Evolutionary conservation across 306 rosid genomes (phyloP).

Genomic region (Trifolium dubium): DNA sequence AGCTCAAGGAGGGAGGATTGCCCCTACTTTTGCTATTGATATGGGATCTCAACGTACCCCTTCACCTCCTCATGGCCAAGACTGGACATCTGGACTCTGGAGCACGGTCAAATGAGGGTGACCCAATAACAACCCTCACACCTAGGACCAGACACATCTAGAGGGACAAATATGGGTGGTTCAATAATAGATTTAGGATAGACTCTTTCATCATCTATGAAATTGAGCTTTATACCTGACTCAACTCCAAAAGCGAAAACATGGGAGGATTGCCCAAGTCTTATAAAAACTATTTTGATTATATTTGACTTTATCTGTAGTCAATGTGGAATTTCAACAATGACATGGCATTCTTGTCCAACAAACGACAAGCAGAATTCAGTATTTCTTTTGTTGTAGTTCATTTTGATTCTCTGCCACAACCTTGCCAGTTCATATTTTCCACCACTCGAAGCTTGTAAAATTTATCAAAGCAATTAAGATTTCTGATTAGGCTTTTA

Average conservation of each 20-base stretch:
- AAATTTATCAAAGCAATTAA: neutral
- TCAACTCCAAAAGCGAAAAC: neutral
- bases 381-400: neutral
- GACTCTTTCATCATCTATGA: neutral
- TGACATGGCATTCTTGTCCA: conserved; percentile 14
- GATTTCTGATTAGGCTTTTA: neutral
- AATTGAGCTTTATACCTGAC: neutral
- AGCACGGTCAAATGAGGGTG: neutral
- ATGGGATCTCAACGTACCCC: neutral
- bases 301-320: neutral
- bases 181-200: neutral
- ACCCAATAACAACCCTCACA: neutral
- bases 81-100: neutral
- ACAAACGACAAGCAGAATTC: neutral
- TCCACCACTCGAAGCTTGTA: neutral
- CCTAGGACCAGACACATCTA: neutral
- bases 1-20: neutral
- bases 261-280: neutral
- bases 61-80: neutral
- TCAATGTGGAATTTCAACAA: neutral
- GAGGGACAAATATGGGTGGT: neutral
- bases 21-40: neutral
- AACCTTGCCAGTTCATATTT: neutral
- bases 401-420: neutral
- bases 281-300: neutral